Conservation (phyloP, 148 eudicot genomes). For the Salicornia ramosissima region DNA sequence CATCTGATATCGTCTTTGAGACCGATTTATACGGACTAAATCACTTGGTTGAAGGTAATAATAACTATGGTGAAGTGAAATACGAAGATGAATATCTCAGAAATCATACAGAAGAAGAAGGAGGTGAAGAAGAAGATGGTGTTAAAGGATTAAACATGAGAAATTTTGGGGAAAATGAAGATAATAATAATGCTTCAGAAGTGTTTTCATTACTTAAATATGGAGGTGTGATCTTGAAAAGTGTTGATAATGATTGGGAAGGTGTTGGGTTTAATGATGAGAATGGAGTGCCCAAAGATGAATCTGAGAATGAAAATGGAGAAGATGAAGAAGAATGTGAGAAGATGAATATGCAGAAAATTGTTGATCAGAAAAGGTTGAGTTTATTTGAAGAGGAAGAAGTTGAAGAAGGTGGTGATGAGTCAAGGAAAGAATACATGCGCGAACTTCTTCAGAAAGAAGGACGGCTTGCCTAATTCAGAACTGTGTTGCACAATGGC, state of each 20-base stretch:
- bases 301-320: conserved; percentile 10
- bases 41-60: too few relatives aligned
- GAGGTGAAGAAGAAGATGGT: not conserved
- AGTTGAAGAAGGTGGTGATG: not conserved
- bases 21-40: too few relatives aligned
- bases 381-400: not conserved
- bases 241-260: not conserved
- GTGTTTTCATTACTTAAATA: conserved; percentile 1
- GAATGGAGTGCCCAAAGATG: conserved; percentile 20
- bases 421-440: too few relatives aligned
- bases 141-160: not conserved
- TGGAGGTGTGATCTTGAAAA: conserved; percentile 21
- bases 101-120: too few relatives aligned
- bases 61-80: too few relatives aligned
- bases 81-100: too few relatives aligned
- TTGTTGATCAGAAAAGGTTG: not conserved
- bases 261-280: conserved; percentile 24
- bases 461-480: too few relatives aligned
- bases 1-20: too few relatives aligned
- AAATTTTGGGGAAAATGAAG: not conserved
- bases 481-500: too few relatives aligned
- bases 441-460: too few relatives aligned
- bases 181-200: not conserved
- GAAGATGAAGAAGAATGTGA: conserved; percentile 1
- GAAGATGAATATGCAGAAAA: conserved; percentile 4